These are phyloP conservation scores for Penicillium chermesinum DNA, from an alignment of 495 filamentous ascomycete species.

Conservation along the genomic window DNA sequence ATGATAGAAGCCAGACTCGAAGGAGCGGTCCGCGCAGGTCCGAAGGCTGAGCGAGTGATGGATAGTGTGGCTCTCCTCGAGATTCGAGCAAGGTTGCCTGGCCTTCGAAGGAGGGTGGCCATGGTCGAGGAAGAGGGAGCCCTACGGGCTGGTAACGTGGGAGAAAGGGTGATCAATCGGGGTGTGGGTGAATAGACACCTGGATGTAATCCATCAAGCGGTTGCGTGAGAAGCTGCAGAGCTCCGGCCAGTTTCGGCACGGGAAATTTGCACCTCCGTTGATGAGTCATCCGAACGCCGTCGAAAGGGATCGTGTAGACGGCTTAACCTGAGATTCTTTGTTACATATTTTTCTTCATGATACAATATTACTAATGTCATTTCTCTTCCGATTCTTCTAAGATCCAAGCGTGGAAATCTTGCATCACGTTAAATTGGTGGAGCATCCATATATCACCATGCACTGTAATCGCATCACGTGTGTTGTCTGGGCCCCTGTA, in stretches of 20 bases:
- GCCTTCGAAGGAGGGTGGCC: constrained; percentile 61
- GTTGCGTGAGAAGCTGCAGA: constrained; percentile 23
- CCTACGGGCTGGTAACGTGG: constrained; percentile 29
- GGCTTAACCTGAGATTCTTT: constrained; percentile 3
- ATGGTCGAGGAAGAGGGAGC: constrained; percentile 47
- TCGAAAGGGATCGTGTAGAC: constrained; percentile 9
- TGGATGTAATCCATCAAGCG: constrained; percentile 24
- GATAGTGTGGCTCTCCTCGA: constrained; percentile 49
- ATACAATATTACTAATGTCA: no score
- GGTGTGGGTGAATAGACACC: constrained; percentile 17
- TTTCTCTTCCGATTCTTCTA: no score
- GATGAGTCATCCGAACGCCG: constrained; percentile 19
- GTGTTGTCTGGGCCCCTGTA: no score
- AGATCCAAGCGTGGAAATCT: no score
- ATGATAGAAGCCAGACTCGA: constrained; percentile 42
- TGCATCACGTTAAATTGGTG: no score
- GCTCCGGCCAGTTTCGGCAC: constrained; percentile 23
- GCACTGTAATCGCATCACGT: no score
- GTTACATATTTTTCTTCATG: no score
- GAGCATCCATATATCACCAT: no score
- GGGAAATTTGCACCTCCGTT: constrained; percentile 22
- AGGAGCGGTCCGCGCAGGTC: constrained; percentile 28
- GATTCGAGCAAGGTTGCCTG: constrained; percentile 59
- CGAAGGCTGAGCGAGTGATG: constrained; percentile 38
- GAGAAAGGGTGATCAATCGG: constrained; percentile 24